Conservation (phyloP, 495 filamentous ascomycete species). For the Pseudotulostoma volvatum region DNA sequence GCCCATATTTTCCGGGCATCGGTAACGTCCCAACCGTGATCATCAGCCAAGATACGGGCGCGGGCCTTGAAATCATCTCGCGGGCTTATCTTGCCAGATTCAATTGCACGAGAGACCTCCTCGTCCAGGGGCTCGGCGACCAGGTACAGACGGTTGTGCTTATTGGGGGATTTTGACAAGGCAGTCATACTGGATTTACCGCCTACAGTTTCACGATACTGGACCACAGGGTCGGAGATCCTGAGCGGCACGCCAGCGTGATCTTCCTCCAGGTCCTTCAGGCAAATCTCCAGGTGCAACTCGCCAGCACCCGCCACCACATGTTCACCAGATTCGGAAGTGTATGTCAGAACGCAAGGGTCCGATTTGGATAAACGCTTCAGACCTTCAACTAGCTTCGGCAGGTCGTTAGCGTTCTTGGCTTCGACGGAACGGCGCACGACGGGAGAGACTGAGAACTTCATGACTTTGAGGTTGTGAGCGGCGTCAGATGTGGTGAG, state of each 20-base stretch:
- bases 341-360: slow-evolving; percentile 85
- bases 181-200: slow-evolving; percentile 79
- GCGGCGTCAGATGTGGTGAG: slow-evolving; percentile 93
- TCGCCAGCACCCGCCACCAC: slow-evolving; percentile 98
- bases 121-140: slow-evolving; percentile 76
- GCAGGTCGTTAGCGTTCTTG: slow-evolving; percentile 99
- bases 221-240: slow-evolving; percentile 91
- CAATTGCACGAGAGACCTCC: slow-evolving; percentile 81
- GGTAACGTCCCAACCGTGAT: slow-evolving; percentile 98
- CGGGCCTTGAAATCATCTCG: slow-evolving; percentile 99
- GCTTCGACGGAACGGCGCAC: slow-evolving; percentile 97
- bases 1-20: slow-evolving; percentile 99
- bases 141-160: slow-evolving; percentile 99
- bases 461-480: slow-evolving; percentile 99
- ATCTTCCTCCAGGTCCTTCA: slow-evolving; percentile 99
- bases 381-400: slow-evolving; percentile 99
- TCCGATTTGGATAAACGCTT: slow-evolving; percentile 99
- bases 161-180: slow-evolving; percentile 99
- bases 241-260: slow-evolving; percentile 95
- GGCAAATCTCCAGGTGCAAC: slow-evolving; percentile 97
- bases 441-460: slow-evolving; percentile 99
- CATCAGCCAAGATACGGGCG: slow-evolving; percentile 91
- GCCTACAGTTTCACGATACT: slow-evolving; percentile 91
- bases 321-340: slow-evolving; percentile 90
- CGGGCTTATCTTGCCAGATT: slow-evolving; percentile 77